Percentiles rank a stretch among this genome's conserved stretches.
Evolutionary conservation across 768 basidiomycete genomes (phyloP).

Genomic region (Leccinum arenicola): DNA sequence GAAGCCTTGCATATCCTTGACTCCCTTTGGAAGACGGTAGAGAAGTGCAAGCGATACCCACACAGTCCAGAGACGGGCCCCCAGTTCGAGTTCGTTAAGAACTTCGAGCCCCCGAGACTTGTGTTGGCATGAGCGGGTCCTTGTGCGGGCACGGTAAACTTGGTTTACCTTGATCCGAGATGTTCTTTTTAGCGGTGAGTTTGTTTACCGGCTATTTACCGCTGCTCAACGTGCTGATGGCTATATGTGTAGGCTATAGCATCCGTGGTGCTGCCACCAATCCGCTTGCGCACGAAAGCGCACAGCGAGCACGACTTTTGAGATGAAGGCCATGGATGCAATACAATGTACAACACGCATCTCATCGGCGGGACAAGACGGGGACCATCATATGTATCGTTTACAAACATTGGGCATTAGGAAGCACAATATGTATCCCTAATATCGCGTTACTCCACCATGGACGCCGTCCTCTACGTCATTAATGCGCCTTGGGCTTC

Average conservation of each 20-base stretch:
- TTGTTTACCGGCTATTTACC: background rate
- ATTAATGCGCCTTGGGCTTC: background rate
- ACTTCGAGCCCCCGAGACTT: constrained; percentile 40
- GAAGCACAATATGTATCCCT: constrained; percentile 20
- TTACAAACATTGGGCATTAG: constrained; percentile 8
- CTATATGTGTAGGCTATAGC: constrained; percentile 1
- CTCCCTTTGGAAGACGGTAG: constrained; percentile 69
- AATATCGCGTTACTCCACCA: constrained; percentile 15
- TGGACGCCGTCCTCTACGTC: constrained; percentile 5
- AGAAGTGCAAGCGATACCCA: constrained; percentile 73
- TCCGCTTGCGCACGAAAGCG: background rate
- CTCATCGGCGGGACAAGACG: constrained; percentile 15
- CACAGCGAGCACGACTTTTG: background rate
- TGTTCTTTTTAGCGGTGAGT: constrained; percentile 4
- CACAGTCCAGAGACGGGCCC: constrained; percentile 78
- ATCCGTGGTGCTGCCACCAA: background rate
- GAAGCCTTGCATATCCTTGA: constrained; percentile 66
- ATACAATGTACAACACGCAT: constrained; percentile 30
- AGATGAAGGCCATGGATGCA: constrained; percentile 17
- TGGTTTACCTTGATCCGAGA: background rate
- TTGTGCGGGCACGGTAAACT: background rate
- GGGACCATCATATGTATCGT: background rate
- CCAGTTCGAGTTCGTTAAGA: constrained; percentile 72
- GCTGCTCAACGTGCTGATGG: background rate
- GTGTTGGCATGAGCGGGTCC: constrained; percentile 14